Base-by-base conservation (phyloP, 2,329 filamentous ascomycete genomes). In the Albophoma yamanashiensis region DNA sequence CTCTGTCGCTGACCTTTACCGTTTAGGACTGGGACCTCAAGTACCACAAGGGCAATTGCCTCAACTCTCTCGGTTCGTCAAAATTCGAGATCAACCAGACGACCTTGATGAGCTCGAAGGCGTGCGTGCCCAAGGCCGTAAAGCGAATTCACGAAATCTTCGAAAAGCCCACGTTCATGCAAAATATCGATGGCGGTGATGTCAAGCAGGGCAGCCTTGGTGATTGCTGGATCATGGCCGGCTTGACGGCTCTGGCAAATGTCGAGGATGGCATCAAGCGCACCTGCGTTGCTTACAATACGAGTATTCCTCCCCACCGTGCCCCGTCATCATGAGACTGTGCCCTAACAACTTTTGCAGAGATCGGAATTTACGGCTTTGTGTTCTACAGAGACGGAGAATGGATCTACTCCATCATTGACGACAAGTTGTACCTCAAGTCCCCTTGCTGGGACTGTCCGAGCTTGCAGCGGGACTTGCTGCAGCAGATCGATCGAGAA, bases 331-430 rank as follows among this genome's bases (percentile, higher is more conserved):
- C 7, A 39, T 3, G 20, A 15, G 4, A 20, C 12, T 8, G 3
- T 14, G 17, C n/a, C 14, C 31, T 34, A 36, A 34, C 20, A 14
- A 36, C 4, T 2, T 2, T 7, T 27, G 3, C 53, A 73, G 71
- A 72, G 64, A 86, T 94, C 57, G 91, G 91, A 11, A 91, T 95
- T 4, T 96, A 95, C 67, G 91, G 91, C 1, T 96, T 96, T 68
- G 89, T 95, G 56, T 95, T 96, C 70, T 89, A 89, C 70, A 79
- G 91, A 70, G 91, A 96, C 68, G 91, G 91, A 58, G 90, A 94
- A 73, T 96, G 91, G 92, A 89, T 93, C 60, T 91, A 92, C 66
- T 92, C 89, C 61, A 92, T 96, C 63, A 86, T 96, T 61, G 92
- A 96, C 69, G 92, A 96, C 73, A 95, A 95, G 74, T 80, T 96